These are phyloP conservation scores for Vigna unguiculata DNA, from an alignment of 306 rosid genomes.

Conservation along the genomic window DNA sequence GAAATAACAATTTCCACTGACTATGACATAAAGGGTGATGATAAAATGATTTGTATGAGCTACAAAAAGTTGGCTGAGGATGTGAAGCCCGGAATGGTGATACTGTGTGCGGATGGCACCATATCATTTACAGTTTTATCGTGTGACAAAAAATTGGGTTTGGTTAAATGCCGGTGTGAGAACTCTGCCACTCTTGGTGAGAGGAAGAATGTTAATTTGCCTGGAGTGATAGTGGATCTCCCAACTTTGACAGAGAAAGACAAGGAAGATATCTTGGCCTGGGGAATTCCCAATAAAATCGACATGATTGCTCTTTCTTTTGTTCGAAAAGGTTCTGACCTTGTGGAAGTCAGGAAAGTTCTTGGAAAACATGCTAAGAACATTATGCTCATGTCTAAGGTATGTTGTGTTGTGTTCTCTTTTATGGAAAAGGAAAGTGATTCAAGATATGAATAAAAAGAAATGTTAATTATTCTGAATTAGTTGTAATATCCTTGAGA, in stretches of 20 bases:
- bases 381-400: slow-evolving; percentile 98
- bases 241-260: slow-evolving; percentile 95
- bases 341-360: slow-evolving; percentile 80
- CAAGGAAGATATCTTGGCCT: slow-evolving; percentile 81
- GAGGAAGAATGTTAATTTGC: slow-evolving; percentile 96
- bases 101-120: slow-evolving; percentile 96
- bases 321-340: slow-evolving; percentile 95
- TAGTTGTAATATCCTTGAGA: slow-evolving; percentile 26
- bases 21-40: slow-evolving; percentile 88
- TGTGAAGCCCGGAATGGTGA: slow-evolving; percentile 88
- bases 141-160: slow-evolving; percentile 67
- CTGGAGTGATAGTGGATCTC: slow-evolving; percentile 93
- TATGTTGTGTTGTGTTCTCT: slow-evolving; percentile 45
- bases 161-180: slow-evolving; percentile 88
- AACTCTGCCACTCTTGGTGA: slow-evolving; percentile 93
- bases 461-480: slow-evolving; percentile 4
- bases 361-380: slow-evolving; percentile 85
- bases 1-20: slow-evolving; percentile 91
- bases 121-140: slow-evolving; percentile 80
- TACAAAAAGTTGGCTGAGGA: slow-evolving; percentile 91
- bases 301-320: slow-evolving; percentile 98
- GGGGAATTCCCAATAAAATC: slow-evolving; percentile 93
- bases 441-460: slow-evolving; percentile 17
- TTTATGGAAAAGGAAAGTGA: slow-evolving; percentile 1
- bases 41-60: slow-evolving; percentile 84